Conservation (phyloP, 306 rosid genomes). For the Oemleria cerasiformis region DNA sequence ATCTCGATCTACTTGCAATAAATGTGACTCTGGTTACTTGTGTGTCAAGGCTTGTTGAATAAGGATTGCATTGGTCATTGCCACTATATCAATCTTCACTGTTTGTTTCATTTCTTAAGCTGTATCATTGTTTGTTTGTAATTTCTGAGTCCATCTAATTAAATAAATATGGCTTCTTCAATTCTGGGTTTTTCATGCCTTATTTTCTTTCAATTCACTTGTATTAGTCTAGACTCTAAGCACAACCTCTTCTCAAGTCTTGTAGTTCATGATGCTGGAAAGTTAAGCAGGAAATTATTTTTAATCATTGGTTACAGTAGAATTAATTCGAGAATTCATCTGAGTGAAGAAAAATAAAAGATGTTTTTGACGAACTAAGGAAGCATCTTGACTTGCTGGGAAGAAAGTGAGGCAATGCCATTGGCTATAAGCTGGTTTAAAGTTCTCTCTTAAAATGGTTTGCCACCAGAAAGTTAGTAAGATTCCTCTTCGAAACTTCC, state of each 20-base stretch:
- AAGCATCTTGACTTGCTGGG: neutral
- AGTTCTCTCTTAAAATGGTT: neutral
- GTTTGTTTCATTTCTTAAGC: neutral
- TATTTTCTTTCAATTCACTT: neutral
- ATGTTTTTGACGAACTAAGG: neutral
- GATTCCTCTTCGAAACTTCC: neutral
- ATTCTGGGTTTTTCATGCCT: neutral
- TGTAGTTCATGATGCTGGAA: too few relatives aligned
- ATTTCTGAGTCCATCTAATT: neutral
- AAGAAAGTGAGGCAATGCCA: neutral
- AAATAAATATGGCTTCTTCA: neutral
- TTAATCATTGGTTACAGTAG: too few relatives aligned
- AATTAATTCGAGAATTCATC: too few relatives aligned
- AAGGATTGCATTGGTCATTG: constrained; percentile 6
- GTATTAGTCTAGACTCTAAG: neutral
- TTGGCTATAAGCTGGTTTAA: neutral
- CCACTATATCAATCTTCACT: neutral
- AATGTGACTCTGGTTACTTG: too few relatives aligned
- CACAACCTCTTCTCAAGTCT: too few relatives aligned
- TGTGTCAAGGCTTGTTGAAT: neutral
- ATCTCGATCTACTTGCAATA: neutral
- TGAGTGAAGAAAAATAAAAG: neutral
- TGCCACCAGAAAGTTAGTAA: constrained; percentile 3
- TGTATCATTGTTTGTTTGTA: neutral
- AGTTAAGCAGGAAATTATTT: neutral